Evolutionary conservation across 2,329 filamentous ascomycete species (phyloP), one percentile per base, ranked within the genome.

Genomic region (Botrytis fragariae): DNA sequence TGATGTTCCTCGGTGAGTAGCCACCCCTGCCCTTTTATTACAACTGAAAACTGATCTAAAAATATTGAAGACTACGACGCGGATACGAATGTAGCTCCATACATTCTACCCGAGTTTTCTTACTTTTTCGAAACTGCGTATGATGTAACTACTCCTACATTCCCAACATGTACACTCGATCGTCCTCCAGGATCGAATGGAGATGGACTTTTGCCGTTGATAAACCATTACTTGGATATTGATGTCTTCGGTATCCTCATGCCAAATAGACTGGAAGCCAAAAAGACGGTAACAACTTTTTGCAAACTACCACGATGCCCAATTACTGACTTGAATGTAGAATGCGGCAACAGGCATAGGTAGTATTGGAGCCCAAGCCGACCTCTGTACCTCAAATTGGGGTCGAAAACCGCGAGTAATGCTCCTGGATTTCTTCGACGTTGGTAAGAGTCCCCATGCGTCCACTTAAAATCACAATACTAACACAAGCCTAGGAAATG

Each of bases 111-210:
- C 79, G 86, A 92, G 79, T 92, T 90, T 79, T 82, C 83, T 37
- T 89, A 89, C 81, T 87, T 91, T 76, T 94, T 92, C 84, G 93
- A 95, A 81, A 95, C 92, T 62, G 85, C 87, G 0, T 95, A 87
- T 82, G 89, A 92, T 76, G 76, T 77, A 9, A 89, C 86, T 1
- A 60, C 51, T 7, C 18, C 71, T 35, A 83, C 87, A 68, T 90
- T 92, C 78, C 89, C 89, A 78, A 87, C 86, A 60, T 95, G 93
- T 82, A 83, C 83, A 18, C 85, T 93, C 4, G 86, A 92, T 79
- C 87, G 92, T 12, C 93, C 93, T 0, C 78, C 74, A 10, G 77
- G 76, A 32, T 78, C 87, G 83, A 2, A 79, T 84, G 45, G 80
- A 80, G 51, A 35, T 10, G 85, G 85, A 67, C 82, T 85, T 64